Base-by-base conservation (phyloP, 768 basidiomycete species). In the Boletellus sp. region DNA sequence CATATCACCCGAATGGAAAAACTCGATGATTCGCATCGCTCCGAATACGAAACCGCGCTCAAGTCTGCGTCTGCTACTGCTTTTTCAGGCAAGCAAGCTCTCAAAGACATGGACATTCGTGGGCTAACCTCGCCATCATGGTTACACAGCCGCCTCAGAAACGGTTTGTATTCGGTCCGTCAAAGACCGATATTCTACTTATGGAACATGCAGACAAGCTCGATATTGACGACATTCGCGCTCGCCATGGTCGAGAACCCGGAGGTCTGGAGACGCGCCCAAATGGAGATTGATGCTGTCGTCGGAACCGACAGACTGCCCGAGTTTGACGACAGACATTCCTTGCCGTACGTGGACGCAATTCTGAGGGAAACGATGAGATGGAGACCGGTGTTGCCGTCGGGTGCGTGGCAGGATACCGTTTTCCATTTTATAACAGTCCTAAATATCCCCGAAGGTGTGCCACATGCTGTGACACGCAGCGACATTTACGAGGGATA, bases 1-100 rank as follows among this genome's bases (percentile, higher is more conserved):
- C n/a, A n/a, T n/a, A n/a, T n/a, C n/a, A n/a, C 20, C 32, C 53
- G 49, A 0, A 62, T 59, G 60, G 37, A 56, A 12, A 23, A 26
- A 9, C 17, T 56, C 23, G 53, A 50, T n/a, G 44, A 38, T 10
- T 20, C 36, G 4, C 10, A 38, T 5, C 47, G 41, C 7, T 34
- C 50, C 15, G 20, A 49, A 16, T 53, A 56, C 6, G 45, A 48
- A 4, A 33, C 3, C 3, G 33, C 48, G 16, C 41, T 54, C 35
- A 59, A 56, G n/a, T 11, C 47, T 6, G 34, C 58, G 1, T 34
- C 58, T 11, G 16, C 34, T 4, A 49, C 47, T 20, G 51, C 59
- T 24, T 42, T 60, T 23, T 9, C 47, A 0, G 51, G 57, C 59
- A 31, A 13, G 50, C 17, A 17, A 2, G 16, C 28, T 3, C 17